Conservation (phyloP, 495 filamentous ascomycete genomes). For the Hypomontagnella submonticulosa region DNA sequence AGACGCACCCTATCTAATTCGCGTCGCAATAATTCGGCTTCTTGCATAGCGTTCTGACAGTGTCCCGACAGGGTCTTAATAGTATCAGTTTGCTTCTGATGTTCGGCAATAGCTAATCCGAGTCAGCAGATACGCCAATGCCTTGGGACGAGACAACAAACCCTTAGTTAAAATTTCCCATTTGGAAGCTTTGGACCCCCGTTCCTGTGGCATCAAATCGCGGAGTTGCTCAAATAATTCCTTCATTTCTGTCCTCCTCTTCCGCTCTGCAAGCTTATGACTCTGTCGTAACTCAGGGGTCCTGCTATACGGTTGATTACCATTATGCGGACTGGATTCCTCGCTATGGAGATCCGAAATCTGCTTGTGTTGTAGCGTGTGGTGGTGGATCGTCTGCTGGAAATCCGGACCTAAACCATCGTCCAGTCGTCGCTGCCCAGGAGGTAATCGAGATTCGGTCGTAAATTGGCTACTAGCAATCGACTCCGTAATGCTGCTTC, state of each 20-base stretch:
- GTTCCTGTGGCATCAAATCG: slow-evolving; percentile 81
- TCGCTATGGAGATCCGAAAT: slow-evolving; percentile 73
- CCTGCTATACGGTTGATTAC: slow-evolving; percentile 84
- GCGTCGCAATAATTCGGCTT: slow-evolving; percentile 60
- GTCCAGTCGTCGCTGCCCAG: slow-evolving; percentile 74
- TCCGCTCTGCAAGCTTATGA: slow-evolving; percentile 95
- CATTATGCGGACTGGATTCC: slow-evolving; percentile 60
- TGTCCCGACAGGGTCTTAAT: slow-evolving; percentile 52
- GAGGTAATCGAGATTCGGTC: slow-evolving; percentile 72
- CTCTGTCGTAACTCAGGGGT: slow-evolving; percentile 95
- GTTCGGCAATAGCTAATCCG: slow-evolving; percentile 64
- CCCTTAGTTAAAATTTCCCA: slow-evolving; percentile 99
- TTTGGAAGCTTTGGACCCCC: slow-evolving; percentile 95
- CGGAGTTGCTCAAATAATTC: slow-evolving; percentile 90
- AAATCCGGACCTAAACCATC: slow-evolving; percentile 60
- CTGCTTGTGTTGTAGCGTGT: slow-evolving; percentile 79
- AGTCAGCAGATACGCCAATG: slow-evolving; percentile 25
- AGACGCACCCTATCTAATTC: slow-evolving; percentile 62
- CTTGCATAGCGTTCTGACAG: slow-evolving; percentile 50
- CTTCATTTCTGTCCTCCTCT: slow-evolving; percentile 98
- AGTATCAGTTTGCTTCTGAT: slow-evolving; percentile 56
- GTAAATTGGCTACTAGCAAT: slow-evolving; percentile 79
- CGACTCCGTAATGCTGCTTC: slow-evolving; percentile 79
- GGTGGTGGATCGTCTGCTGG: slow-evolving; percentile 71
- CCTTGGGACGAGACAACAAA: slow-evolving; percentile 51